Percentiles rank a stretch among this genome's conserved stretches.
These are phyloP conservation scores for Passalora sequoiae DNA, from an alignment of 2,329 filamentous ascomycete species.

Conservation along the genomic window DNA sequence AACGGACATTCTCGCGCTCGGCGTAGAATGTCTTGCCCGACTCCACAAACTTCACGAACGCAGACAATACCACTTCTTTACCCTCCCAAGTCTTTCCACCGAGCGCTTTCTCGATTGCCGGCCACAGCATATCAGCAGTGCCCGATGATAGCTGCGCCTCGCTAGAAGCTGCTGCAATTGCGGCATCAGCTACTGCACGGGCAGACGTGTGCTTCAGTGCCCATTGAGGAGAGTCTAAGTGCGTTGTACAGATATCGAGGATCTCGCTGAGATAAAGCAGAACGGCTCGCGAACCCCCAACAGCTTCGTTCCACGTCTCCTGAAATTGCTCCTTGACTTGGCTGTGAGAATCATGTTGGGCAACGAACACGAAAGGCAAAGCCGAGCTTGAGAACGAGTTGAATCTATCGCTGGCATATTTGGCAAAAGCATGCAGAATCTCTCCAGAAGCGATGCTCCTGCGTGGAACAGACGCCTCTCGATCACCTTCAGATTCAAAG, in stretches of 20 bases:
- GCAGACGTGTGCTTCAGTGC: slow-evolving; percentile 83
- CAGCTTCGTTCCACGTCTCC: slow-evolving; percentile 85
- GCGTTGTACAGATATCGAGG: slow-evolving; percentile 58
- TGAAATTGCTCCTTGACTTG: slow-evolving; percentile 74
- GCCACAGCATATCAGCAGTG: slow-evolving; percentile 58
- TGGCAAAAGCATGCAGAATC: slow-evolving; percentile 75
- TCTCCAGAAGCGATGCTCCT: slow-evolving; percentile 70
- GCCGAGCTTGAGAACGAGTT: slow-evolving; percentile 67
- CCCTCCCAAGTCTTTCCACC: slow-evolving; percentile 87
- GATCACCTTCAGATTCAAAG: slow-evolving; percentile 73
- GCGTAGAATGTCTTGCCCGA: slow-evolving; percentile 55
- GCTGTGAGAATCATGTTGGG: slow-evolving; percentile 76
- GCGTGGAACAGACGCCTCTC: slow-evolving; percentile 31
- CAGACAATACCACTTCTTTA: slow-evolving; percentile 77
- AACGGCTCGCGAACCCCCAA: slow-evolving; percentile 76
- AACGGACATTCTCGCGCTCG: slow-evolving; percentile 55
- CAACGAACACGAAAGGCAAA: slow-evolving; percentile 83
- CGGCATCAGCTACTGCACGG: slow-evolving; percentile 69
- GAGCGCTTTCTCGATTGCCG: slow-evolving; percentile 72
- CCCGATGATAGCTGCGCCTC: slow-evolving; percentile 52
- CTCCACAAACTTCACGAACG: slow-evolving; percentile 72
- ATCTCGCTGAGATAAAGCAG: slow-evolving; percentile 83
- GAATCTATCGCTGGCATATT: slow-evolving; percentile 85
- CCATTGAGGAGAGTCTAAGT: slow-evolving; percentile 76
- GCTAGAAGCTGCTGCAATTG: slow-evolving; percentile 53